Percentiles rank a stretch among this genome's conserved stretches.
Evolutionary conservation across 352 stramenopile genomes (phyloP).

Genomic region (Phytophthora boehmeriae): DNA sequence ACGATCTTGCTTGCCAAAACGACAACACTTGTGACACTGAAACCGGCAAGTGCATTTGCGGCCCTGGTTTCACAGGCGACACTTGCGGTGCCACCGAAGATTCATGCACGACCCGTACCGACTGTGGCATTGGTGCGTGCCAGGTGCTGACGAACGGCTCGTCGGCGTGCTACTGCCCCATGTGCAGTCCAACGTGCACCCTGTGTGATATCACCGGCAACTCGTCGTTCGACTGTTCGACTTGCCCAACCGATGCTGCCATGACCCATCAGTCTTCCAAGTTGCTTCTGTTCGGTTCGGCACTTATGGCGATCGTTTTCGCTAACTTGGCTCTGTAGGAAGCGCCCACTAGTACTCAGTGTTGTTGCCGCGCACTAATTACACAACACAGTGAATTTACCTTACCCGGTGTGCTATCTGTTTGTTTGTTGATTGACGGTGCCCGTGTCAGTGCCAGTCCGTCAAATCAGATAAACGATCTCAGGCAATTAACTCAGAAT

Average conservation of each 20-base stretch:
- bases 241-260: constrained; percentile 32
- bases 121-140: constrained; percentile 49
- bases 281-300: constrained; percentile 40
- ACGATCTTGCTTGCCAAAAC: constrained; percentile 53
- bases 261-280: constrained; percentile 40
- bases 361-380: too few relatives aligned
- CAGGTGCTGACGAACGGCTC: constrained; percentile 53
- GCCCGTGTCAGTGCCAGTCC: too few relatives aligned
- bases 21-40: constrained; percentile 50
- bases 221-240: constrained; percentile 45
- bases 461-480: too few relatives aligned
- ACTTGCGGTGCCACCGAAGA: constrained; percentile 63
- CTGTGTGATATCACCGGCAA: constrained; percentile 45
- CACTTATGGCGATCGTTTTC: constrained; percentile 39
- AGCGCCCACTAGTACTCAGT: background rate
- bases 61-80: constrained; percentile 48
- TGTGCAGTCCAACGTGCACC: constrained; percentile 41
- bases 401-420: too few relatives aligned
- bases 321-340: constrained; percentile 46
- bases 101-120: constrained; percentile 44
- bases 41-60: constrained; percentile 60
- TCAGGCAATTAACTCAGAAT: background rate
- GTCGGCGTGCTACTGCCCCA: constrained; percentile 49
- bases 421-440: too few relatives aligned
- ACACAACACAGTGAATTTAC: too few relatives aligned